Evolutionary conservation across 2,329 filamentous ascomycete species (phyloP).

Genomic region (Beauveria medogensis): DNA sequence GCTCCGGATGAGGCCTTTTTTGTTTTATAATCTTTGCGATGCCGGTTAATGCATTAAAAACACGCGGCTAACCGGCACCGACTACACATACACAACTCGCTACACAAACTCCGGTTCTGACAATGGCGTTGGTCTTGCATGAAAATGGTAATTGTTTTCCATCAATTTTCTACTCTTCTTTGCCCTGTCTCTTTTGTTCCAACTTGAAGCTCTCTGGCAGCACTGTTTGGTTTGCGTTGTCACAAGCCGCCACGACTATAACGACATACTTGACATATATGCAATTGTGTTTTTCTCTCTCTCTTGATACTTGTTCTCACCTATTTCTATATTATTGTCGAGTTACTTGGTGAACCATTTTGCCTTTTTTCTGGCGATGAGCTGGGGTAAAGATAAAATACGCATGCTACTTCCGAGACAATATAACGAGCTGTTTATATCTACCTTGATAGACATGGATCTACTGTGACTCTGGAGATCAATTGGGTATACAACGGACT

Average conservation of each 20-base stretch:
- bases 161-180: neutral
- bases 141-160: neutral
- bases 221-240: neutral
- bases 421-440: neutral
- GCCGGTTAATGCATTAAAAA: neutral
- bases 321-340: neutral
- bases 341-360: neutral
- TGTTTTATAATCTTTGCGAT: neutral
- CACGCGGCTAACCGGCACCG: neutral
- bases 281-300: neutral
- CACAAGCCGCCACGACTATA: neutral
- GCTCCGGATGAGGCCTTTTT: neutral
- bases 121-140: slow-evolving; percentile 5
- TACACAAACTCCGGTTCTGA: neutral
- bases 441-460: neutral
- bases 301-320: neutral
- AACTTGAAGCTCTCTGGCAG: neutral
- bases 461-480: neutral
- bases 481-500: neutral
- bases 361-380: neutral
- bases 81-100: neutral
- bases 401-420: neutral
- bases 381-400: neutral
- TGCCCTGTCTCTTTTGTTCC: neutral
- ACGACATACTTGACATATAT: slow-evolving; percentile 8